Base-by-base conservation (phyloP, 2,329 filamentous ascomycete genomes). In the Aureobasidium uvarum region DNA sequence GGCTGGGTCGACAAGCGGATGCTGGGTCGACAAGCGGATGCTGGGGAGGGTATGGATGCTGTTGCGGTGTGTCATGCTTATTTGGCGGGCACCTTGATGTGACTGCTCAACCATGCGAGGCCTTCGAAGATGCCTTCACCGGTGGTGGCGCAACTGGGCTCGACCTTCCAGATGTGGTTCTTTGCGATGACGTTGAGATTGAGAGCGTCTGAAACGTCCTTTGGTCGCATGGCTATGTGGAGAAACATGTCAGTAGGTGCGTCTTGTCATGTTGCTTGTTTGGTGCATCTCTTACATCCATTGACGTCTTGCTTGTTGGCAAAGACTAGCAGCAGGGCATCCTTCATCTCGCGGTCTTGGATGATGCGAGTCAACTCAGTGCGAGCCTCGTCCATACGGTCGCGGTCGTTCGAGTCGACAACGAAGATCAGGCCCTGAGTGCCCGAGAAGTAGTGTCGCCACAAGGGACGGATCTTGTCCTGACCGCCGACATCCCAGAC, bases 361-460 rank as follows among this genome's bases (percentile, higher is more conserved):
- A 99, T 88, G 88, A 99, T 99, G 79, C 95, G 90, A 81, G 96
- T 91, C 77, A 99, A 85, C 82, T 99, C 95, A 81, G 96, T 92
- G 70, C 92, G 88, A 75, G 95, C 95, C 85, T 99, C 95, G 73
- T 95, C 90, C 76, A 99, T 90, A 88, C 95, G 92, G 81, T 96
- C 93, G 79, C 92, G 91, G 87, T 99, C 95, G 83, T 96, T 97
- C 84, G 90, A 94, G 84, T 99, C 95, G 78, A 99, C 92, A 74
- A 99, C 95, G 86, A 99, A 99, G 83, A 99, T 98, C 81, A 99
- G 94, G 80, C 95, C 95, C 83, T 99, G 95, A 73, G 95, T 99
- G 83, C 96, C 80, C 83, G 96, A 93, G 89, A 98, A 99, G 85
- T 99, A 99, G 83, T 98, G 95, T 84, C 95, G 92, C 95, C 95